Conservation (phyloP, 2,329 filamentous ascomycete species). For the Ophiostoma fasciatum region DNA sequence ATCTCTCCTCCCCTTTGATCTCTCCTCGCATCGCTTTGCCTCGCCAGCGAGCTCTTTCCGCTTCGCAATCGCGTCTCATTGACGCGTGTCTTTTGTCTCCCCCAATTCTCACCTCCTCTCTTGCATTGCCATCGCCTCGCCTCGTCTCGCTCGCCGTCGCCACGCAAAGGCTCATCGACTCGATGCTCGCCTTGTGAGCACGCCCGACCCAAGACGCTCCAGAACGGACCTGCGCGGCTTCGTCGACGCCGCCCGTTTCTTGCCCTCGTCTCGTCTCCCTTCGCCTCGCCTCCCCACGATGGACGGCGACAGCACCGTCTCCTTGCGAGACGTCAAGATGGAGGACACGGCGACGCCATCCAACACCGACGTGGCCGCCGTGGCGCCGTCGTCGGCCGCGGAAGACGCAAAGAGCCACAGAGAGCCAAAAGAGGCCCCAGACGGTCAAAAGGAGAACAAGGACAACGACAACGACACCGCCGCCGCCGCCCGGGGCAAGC, state of each 20-base stretch:
- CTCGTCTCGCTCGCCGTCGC: too few species aligned
- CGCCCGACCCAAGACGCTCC: too few species aligned
- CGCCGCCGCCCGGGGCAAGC: conserved; percentile 25
- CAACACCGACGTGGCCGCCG: not conserved
- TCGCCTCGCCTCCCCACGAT: conserved; percentile 9
- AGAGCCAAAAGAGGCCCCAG: too few species aligned
- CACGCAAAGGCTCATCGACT: not conserved
- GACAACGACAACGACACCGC: conserved; percentile 6
- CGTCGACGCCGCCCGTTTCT: not conserved
- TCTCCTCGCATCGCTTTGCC: not conserved
- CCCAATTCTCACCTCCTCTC: not conserved
- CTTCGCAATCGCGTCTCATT: too few species aligned
- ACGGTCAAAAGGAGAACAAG: too few species aligned
- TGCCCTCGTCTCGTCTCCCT: not conserved
- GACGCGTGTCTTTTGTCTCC: not conserved
- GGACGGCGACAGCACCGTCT: conserved; percentile 16
- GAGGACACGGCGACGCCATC: conserved; percentile 21
- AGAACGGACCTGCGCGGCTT: too few species aligned
- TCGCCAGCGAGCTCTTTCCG: too few species aligned
- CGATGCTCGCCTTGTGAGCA: too few species aligned
- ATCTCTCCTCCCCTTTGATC: not conserved
- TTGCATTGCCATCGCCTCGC: too few species aligned
- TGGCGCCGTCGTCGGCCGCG: not conserved
- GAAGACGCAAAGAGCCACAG: too few species aligned
- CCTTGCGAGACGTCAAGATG: conserved; percentile 23